These are phyloP conservation scores for Pleurotus platypus DNA, from an alignment of 768 basidiomycete genomes.

Conservation along the genomic window DNA sequence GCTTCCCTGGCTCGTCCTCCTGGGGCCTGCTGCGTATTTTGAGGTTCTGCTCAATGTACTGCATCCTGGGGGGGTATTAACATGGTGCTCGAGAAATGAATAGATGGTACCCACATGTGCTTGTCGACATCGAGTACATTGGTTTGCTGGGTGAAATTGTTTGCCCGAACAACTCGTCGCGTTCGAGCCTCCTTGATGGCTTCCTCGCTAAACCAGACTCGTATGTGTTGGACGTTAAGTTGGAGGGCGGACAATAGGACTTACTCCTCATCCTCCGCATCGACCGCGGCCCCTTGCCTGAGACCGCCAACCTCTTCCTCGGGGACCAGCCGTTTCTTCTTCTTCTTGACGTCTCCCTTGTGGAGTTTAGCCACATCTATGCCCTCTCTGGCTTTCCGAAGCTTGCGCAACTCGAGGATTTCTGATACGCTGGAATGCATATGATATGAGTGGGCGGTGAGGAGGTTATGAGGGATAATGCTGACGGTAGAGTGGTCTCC, in stretches of 20 bases:
- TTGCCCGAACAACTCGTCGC: slow-evolving; percentile 70
- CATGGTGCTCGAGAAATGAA: background rate
- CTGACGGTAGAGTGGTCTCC: slow-evolving; percentile 43
- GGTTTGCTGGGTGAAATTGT: slow-evolving; percentile 97
- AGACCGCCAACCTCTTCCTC: slow-evolving; percentile 53
- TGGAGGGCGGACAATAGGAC: slow-evolving; percentile 18
- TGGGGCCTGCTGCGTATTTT: slow-evolving; percentile 60
- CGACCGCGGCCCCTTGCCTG: slow-evolving; percentile 37
- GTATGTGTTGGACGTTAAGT: slow-evolving; percentile 1
- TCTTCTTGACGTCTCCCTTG: slow-evolving; percentile 78
- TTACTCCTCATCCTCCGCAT: slow-evolving; percentile 59
- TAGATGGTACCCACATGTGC: slow-evolving; percentile 70
- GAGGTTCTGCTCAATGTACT: slow-evolving; percentile 94
- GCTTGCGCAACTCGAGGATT: slow-evolving; percentile 77
- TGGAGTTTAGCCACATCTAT: slow-evolving; percentile 85
- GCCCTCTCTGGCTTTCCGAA: slow-evolving; percentile 70
- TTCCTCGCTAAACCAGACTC: slow-evolving; percentile 40
- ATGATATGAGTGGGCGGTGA: slow-evolving; percentile 4
- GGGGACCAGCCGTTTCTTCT: slow-evolving; percentile 51
- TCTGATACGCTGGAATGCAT: slow-evolving; percentile 60
- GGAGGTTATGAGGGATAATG: slow-evolving; percentile 10
- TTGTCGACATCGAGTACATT: slow-evolving; percentile 96
- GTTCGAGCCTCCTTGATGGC: slow-evolving; percentile 69
- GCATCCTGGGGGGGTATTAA: slow-evolving; percentile 65
- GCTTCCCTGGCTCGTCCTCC: slow-evolving; percentile 43